Evolutionary conservation across 2,329 filamentous ascomycete species (phyloP), one percentile per base, ranked within the genome.

Genomic region (Rhinocladiella mackenziei): DNA sequence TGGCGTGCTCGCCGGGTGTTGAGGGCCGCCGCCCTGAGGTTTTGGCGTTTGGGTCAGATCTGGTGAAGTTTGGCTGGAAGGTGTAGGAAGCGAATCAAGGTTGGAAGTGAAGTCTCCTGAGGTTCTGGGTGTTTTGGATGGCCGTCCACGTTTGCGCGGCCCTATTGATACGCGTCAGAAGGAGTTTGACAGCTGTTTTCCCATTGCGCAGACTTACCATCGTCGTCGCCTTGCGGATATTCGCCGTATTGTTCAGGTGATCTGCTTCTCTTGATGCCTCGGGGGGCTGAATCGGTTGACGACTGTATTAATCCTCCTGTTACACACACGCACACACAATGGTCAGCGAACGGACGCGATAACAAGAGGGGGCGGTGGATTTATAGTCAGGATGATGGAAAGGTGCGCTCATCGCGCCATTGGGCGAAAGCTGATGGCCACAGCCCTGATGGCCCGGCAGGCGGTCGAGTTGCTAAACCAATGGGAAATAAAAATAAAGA

Each of bases 251-350:
- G 70, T 58, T 85, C 79, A 58, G 84, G 84, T 55, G 87, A 89
- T 55, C 84, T 82, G 73, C 80, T 85, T 66, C 87, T 79, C 73
- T 94, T 94, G 59, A 83, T 71, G 58, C 85, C 84, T 65, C 86
- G 81, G 55, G 81, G 64, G 68, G 71, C 66, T 65, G 51, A 62
- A 32, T 50, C 49, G 38, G 35, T 44, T 51, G 65, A 65, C 55
- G 67, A 61, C 60, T 62, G 56, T 51, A 59, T 58, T 58, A 65
- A 61, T 33, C 65, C 60, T 43, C 65, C 63, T 60, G 61, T 56
- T 55, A 62, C 60, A 52, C 57, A 55, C 50, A 48, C 39, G 51
- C 53, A 17, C 50, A 48, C 39, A 50, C 53, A 17, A 4, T 22
- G 51, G 61, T 64, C 55, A 68, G 62, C 62, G 61, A 58, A 57